These are phyloP conservation scores for Suillus fuscotomentosus DNA, from an alignment of 768 basidiomycete genomes.

Conservation along the genomic window DNA sequence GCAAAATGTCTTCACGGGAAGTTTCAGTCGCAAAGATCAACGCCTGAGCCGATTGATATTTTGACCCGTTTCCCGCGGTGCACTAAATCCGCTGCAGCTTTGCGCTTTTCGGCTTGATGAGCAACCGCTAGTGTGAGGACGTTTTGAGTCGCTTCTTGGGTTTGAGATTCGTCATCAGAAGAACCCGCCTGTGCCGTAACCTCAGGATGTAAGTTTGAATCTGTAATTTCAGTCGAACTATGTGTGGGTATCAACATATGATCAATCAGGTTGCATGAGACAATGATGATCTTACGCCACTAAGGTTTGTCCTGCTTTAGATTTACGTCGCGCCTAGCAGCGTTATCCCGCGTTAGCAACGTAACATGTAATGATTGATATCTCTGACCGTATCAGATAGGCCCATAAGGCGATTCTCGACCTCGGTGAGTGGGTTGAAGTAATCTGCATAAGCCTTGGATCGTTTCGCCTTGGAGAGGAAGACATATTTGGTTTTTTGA, in stretches of 20 bases:
- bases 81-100: slow-evolving; percentile 18
- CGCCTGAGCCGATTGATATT: slow-evolving; percentile 64
- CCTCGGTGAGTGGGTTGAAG: slow-evolving; percentile 59
- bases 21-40: slow-evolving; percentile 72
- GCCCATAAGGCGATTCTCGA: slow-evolving; percentile 63
- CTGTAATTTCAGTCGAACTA: neutral
- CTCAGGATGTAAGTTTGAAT: neutral
- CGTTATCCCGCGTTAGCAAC: neutral
- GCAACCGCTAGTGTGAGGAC: slow-evolving; percentile 12
- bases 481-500: slow-evolving; percentile 57
- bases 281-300: slow-evolving; percentile 5
- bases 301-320: neutral
- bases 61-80: slow-evolving; percentile 57
- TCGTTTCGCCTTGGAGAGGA: slow-evolving; percentile 47
- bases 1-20: slow-evolving; percentile 3
- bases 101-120: slow-evolving; percentile 33
- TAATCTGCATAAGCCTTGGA: slow-evolving; percentile 59
- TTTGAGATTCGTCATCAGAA: slow-evolving; percentile 31
- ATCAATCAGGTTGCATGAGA: neutral
- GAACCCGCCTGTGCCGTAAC: slow-evolving; percentile 5
- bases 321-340: neutral
- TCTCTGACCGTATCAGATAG: slow-evolving; percentile 53
- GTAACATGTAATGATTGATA: neutral
- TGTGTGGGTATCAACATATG: neutral
- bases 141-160: slow-evolving; percentile 40